These are phyloP conservation scores for Citrus hindsii DNA, from an alignment of 345 rosid species.

Conservation along the genomic window DNA sequence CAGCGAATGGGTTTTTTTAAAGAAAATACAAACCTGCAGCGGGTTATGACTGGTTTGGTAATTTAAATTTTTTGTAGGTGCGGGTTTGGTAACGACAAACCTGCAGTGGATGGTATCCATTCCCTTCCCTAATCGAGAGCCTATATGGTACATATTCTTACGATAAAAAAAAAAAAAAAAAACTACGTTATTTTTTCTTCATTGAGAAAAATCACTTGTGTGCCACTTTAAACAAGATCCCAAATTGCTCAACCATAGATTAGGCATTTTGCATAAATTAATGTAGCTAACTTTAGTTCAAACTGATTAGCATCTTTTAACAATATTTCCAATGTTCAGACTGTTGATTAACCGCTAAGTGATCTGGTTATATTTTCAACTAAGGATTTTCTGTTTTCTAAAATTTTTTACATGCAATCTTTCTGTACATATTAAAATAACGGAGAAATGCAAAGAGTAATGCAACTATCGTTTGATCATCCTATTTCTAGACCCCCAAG, in stretches of 20 bases:
- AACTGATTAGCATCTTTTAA: background rate
- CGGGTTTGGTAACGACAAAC: too few relatives aligned
- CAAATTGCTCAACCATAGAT: background rate
- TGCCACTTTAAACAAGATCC: background rate
- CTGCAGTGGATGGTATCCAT: too few relatives aligned
- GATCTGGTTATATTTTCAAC: background rate
- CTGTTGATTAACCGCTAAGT: background rate
- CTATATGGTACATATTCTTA: background rate
- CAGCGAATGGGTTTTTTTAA: too few relatives aligned
- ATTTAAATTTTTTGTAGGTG: too few relatives aligned
- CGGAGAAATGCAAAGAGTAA: constrained; percentile 60
- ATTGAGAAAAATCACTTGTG: background rate
- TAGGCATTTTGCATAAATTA: background rate
- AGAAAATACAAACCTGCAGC: too few relatives aligned
- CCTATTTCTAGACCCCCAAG: background rate
- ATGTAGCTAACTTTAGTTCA: background rate
- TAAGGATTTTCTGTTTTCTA: background rate
- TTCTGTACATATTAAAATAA: constrained; percentile 42
- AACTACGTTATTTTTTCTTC: background rate
- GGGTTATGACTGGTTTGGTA: too few relatives aligned
- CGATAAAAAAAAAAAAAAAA: background rate
- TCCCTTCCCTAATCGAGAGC: background rate
- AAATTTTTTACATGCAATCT: background rate
- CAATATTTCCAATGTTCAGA: background rate
- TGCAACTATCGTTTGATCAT: background rate